Evolutionary conservation across 176 grass and related monocot genomes (phyloP).

Genomic region (Carex parvula): DNA sequence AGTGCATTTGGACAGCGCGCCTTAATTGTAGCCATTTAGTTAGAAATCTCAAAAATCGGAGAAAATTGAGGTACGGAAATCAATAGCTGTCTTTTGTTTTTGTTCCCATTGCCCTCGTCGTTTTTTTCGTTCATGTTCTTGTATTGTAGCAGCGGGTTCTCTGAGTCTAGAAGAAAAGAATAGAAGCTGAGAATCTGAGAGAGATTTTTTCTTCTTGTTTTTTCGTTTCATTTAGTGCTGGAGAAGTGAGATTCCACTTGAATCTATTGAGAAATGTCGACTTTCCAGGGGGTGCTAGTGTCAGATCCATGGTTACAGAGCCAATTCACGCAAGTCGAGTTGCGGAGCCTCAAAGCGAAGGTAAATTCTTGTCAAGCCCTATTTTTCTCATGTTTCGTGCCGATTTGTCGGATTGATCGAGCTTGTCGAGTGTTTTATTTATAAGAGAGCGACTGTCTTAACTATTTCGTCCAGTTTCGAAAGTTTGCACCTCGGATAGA

Average conservation of each 20-base stretch:
- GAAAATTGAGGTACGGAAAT: constrained; percentile 1
- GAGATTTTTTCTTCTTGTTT: not conserved
- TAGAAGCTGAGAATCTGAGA: constrained; percentile 29
- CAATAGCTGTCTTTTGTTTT: constrained; percentile 13
- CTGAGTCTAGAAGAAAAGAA: not conserved
- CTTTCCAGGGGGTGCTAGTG: constrained; percentile 76
- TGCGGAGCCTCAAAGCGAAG: constrained; percentile 83
- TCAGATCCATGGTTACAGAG: constrained; percentile 96
- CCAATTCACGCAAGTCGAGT: constrained; percentile 99
- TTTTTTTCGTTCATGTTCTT: not conserved
- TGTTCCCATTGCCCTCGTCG: not conserved
- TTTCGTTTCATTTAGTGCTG: not conserved
- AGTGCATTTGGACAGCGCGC: constrained; percentile 7
- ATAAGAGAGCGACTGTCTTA: not conserved
- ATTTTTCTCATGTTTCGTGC: constrained; percentile 13
- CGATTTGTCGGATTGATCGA: not conserved
- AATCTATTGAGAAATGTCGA: constrained; percentile 49
- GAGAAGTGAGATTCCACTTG: not conserved
- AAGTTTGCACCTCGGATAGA: not conserved
- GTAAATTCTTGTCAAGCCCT: constrained; percentile 35
- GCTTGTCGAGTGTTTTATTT: not conserved
- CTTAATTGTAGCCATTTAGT: constrained; percentile 11
- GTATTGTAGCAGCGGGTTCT: not conserved
- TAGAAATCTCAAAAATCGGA: constrained; percentile 1
- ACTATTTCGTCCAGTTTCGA: not conserved